phyloP scores from a whole-genome alignment of 192 early-diverging fungal species.

The Dimargaris cristalligena region DNA sequence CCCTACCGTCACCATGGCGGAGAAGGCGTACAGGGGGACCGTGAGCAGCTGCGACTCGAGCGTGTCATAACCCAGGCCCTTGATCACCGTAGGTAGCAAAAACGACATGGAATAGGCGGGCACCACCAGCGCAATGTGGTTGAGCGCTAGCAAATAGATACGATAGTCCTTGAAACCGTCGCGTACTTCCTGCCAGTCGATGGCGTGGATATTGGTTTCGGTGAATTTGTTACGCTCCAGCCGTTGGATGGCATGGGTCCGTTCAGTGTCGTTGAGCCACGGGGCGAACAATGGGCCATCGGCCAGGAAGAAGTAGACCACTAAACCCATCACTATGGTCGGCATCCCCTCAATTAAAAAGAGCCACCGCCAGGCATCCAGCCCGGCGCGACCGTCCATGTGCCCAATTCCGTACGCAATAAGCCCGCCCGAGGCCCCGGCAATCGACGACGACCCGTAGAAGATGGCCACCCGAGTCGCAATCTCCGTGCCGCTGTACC shows the following conservation, averaged over 20 bases:
- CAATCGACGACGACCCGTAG: constrained; percentile 47
- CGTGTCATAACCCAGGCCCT: constrained; percentile 39
- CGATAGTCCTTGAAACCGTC: constrained; percentile 33
- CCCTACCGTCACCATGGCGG: constrained; percentile 19
- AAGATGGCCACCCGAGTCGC: constrained; percentile 48
- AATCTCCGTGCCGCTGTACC: constrained; percentile 48
- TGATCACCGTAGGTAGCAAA: constrained; percentile 55
- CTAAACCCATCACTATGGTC: constrained; percentile 36
- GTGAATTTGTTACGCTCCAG: background rate
- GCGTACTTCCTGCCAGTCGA: background rate
- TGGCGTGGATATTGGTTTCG: background rate
- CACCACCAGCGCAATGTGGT: constrained; percentile 44
- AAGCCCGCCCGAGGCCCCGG: constrained; percentile 58
- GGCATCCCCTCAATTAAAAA: constrained; percentile 54
- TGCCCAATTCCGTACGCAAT: constrained; percentile 46
- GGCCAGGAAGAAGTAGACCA: constrained; percentile 33
- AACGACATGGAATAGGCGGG: constrained; percentile 45
- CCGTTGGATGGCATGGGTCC: background rate
- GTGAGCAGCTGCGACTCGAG: constrained; percentile 33
- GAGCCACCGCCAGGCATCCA: constrained; percentile 51
- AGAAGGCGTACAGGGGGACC: constrained; percentile 31
- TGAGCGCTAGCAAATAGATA: constrained; percentile 31
- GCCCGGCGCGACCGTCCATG: constrained; percentile 28
- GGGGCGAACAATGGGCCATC: constrained; percentile 16
- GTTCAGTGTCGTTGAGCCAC: background rate